phyloP scores from a whole-genome alignment of 306 rosid species.

The Dalbergia cultrata region DNA sequence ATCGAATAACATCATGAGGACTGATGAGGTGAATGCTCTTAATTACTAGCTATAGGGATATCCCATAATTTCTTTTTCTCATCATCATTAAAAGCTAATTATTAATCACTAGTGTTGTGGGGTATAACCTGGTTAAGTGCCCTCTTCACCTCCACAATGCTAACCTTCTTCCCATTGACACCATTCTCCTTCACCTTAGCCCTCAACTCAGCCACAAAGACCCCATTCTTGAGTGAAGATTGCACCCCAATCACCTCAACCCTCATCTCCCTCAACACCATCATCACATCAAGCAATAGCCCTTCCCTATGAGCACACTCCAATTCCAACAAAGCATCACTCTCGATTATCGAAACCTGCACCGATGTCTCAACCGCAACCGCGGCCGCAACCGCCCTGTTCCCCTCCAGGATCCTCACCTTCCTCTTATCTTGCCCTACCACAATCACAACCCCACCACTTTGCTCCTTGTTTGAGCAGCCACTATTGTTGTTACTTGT shows the following conservation, averaged over 20 bases:
- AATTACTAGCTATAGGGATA: too few relatives aligned
- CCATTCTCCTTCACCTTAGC: slow-evolving; percentile 84
- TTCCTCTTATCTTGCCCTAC: slow-evolving; percentile 67
- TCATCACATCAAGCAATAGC: slow-evolving; percentile 79
- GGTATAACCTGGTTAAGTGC: slow-evolving; percentile 86
- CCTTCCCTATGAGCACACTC: slow-evolving; percentile 85
- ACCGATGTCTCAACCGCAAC: slow-evolving; percentile 51
- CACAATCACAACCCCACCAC: slow-evolving; percentile 43
- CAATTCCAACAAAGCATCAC: slow-evolving; percentile 85
- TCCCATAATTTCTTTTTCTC: background rate
- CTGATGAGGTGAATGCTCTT: too few relatives aligned
- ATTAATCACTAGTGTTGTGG: slow-evolving; percentile 50
- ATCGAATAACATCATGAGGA: too few relatives aligned
- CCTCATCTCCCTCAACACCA: slow-evolving; percentile 65
- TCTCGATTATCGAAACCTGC: slow-evolving; percentile 91
- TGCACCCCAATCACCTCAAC: slow-evolving; percentile 81
- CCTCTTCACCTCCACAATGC: slow-evolving; percentile 92
- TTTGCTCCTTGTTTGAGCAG: slow-evolving; percentile 35
- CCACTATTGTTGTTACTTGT: slow-evolving; percentile 31
- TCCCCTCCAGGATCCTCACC: slow-evolving; percentile 76
- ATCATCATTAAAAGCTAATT: background rate
- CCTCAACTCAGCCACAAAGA: slow-evolving; percentile 73
- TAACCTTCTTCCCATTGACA: slow-evolving; percentile 73
- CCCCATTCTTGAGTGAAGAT: slow-evolving; percentile 73
- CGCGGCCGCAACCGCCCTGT: slow-evolving; percentile 44